Evolutionary conservation across 2,329 filamentous ascomycete genomes (phyloP), one percentile per base, ranked within the genome.

Genomic region (Pezicula radicicola): DNA sequence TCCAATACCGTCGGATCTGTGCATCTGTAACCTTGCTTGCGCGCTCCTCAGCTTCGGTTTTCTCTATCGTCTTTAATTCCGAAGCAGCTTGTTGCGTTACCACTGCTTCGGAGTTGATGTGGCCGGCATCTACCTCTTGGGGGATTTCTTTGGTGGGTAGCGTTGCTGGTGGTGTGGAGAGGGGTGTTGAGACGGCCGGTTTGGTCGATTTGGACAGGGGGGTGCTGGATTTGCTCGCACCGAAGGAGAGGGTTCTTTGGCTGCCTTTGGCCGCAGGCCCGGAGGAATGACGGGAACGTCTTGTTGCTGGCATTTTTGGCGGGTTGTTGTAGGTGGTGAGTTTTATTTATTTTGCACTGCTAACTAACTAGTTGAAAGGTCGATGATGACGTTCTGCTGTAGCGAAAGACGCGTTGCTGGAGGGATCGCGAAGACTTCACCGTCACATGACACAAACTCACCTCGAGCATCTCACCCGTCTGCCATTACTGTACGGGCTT

Each of bases 1-100:
- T 75, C 91, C 91, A 97, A 68, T 96, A 97, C 64, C 76, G 77
- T 61, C 80, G 80, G 56, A 97, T 84, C 62, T 90, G 84, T 45
- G 78, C 73, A 51, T 88, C 79, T 7, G 80, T 81, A 40, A 95
- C 71, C 59, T 82, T 79, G 56, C 82, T 75, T 1, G 91, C 91
- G 54, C 71, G 72, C 21, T 76, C 60, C 61, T 88, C 79, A 6
- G 68, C 72, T 53, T 75, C 77, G 6, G 74, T 75, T 64, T 78
- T 81, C 60, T 63, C 59, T 13, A 56, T 52, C 49, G 60, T 64
- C 18, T 53, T 43, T 2, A 53, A n/a, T 48, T 61, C 60, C 3
- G 48, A 42, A 10, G 50, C 33, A 0, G 55, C 55, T 48, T 67
- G 63, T 18, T 63, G 53, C 2, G 35, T 21, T 3, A 55, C 52